Base-by-base conservation (phyloP, 2,329 filamentous ascomycete species). In the Cercospora janseana region DNA sequence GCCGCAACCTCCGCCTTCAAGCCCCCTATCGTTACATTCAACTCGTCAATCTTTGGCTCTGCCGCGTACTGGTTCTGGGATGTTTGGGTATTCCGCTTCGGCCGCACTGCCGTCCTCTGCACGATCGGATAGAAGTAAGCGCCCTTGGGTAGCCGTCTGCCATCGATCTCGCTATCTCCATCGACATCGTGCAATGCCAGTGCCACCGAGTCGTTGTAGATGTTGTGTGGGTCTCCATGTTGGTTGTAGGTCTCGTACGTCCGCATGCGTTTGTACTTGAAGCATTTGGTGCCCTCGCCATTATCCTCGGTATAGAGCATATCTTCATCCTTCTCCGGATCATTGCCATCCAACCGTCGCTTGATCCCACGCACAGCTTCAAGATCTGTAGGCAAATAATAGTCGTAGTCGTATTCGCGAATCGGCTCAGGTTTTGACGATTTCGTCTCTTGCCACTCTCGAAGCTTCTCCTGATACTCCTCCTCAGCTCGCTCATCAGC, bases 81-180 rank as follows among this genome's bases (percentile, higher is more conserved):
- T 49, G 75, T 73, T 4, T 74, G 73, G 65, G 42, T 47, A n/a
- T 77, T 79, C 23, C 75, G 61, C 58, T 72, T 69, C 4, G 73
- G 70, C 37, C 73, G 62, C 40, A 85, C 70, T 16, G 72, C 73
- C n/a, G 77, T 77, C 62, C 78, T 76, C 61, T 78, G 75, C 15
- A 76, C 66, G 46, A 85, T 77, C 0, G 81, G 80, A 54, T 84
- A 84, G 63, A 81, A 81, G 64, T 82, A 85, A 10, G 81, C 81
- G 1, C 72, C 81, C 61, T 77, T 78, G 53, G 69, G 68, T 52
- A 74, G 55, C 50, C 68, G 38, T n/a, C 60, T 63, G 1, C 41
- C 40, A n/a, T 52, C 61, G n/a, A n/a, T n/a, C n/a, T n/a, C n/a
- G 6, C 57, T 56, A 3, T 65, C 63, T 2, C 52, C 45, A 23